Conservation (phyloP, 306 rosid genomes). For the Glycine latifolia region DNA sequence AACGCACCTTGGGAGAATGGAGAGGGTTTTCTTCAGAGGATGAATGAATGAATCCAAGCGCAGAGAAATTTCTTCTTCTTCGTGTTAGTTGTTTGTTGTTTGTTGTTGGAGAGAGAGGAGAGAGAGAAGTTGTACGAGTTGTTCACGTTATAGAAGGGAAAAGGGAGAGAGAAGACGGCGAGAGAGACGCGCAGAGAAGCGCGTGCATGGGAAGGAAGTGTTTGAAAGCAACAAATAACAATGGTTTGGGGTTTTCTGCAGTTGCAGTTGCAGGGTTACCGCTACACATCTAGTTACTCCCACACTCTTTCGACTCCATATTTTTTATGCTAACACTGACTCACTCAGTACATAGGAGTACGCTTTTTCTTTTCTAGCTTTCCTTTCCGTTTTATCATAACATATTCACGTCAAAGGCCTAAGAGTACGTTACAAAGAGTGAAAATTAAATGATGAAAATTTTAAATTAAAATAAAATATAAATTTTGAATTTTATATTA, state of each 20-base stretch:
- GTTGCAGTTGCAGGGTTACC: slow-evolving; percentile 25
- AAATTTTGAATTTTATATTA: too few species aligned
- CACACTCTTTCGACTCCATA: not conserved
- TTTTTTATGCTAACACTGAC: too few species aligned
- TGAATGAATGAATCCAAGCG: slow-evolving; percentile 58
- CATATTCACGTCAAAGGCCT: not conserved
- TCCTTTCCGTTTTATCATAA: not conserved
- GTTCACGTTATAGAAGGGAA: slow-evolving; percentile 53
- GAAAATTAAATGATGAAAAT: too few species aligned
- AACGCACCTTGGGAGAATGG: slow-evolving; percentile 57
- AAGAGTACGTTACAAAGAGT: too few species aligned
- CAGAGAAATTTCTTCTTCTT: slow-evolving; percentile 48
- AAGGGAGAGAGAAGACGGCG: not conserved
- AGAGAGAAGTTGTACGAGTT: slow-evolving; percentile 57
- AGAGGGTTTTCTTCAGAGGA: slow-evolving; percentile 53
- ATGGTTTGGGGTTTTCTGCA: slow-evolving; percentile 33
- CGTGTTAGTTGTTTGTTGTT: slow-evolving; percentile 63
- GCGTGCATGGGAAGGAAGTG: slow-evolving; percentile 40
- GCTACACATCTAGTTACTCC: slow-evolving; percentile 16
- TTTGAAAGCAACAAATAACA: slow-evolving; percentile 29
- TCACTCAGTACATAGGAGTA: too few species aligned
- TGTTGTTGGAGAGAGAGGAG: slow-evolving; percentile 45
- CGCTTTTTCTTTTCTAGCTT: not conserved
- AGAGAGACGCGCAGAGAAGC: slow-evolving; percentile 44
- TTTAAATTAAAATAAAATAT: too few species aligned